phyloP scores from a whole-genome alignment of 2,329 filamentous ascomycete genomes.

The Fusarium continuum region DNA sequence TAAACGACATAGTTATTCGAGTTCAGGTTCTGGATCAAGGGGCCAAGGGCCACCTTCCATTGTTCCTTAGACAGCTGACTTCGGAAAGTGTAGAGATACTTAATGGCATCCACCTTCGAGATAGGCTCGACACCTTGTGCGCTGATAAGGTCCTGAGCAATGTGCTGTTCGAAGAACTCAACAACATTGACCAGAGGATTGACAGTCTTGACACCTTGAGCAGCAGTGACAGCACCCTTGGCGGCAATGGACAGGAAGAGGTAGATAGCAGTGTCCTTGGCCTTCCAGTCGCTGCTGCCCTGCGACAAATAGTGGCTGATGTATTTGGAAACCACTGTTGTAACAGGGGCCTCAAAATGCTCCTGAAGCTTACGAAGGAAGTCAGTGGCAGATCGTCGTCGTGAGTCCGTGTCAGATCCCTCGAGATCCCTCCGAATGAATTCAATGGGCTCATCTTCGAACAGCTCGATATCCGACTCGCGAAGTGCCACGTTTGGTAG shows the following conservation, averaged over 20 bases:
- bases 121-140: constrained; percentile 78
- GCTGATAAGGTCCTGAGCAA: constrained; percentile 87
- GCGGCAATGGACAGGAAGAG: constrained; percentile 94
- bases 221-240: constrained; percentile 86
- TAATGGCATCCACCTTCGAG: constrained; percentile 96
- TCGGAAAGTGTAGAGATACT: constrained; percentile 96
- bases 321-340: constrained; percentile 85
- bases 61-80: constrained; percentile 92
- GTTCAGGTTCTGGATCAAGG: constrained; percentile 89
- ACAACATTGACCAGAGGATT: constrained; percentile 90
- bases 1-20: constrained; percentile 96
- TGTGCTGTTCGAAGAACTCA: constrained; percentile 92
- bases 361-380: constrained; percentile 90
- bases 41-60: constrained; percentile 88
- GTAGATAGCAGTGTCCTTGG: constrained; percentile 98
- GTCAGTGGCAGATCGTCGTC: constrained; percentile 90
- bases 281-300: constrained; percentile 87
- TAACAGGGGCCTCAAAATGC: constrained; percentile 87
- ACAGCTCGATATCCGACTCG: constrained; percentile 93
- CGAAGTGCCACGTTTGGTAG: constrained; percentile 90
- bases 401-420: constrained; percentile 94
- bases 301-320: constrained; percentile 87
- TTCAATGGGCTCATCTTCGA: constrained; percentile 98
- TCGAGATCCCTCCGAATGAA: constrained; percentile 96
- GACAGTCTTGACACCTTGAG: constrained; percentile 88